Percentiles rank a stretch among this genome's conserved stretches.
Conservation (phyloP, 1,284 basidiomycete genomes). For the Ganoderma resinaceum region DNA sequence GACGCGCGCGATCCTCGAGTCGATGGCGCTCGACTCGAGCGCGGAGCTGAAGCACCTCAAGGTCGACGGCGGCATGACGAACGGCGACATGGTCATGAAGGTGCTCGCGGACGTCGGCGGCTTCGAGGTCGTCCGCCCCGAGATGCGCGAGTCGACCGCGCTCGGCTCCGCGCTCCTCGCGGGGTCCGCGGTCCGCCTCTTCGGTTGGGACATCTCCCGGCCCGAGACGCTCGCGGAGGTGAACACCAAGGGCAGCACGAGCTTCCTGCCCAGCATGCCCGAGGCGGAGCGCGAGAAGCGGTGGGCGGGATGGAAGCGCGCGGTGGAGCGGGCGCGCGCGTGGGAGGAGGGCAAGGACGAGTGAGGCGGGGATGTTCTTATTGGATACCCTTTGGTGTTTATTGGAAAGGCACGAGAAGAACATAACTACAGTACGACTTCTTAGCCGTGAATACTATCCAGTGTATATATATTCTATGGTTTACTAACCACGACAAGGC, state of each 20-base stretch:
- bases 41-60: slow-evolving; percentile 82
- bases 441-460: too few relatives aligned
- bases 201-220: slow-evolving; percentile 92
- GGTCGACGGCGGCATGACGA: slow-evolving; percentile 96
- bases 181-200: slow-evolving; percentile 86
- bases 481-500: too few relatives aligned
- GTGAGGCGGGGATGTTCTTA: neutral
- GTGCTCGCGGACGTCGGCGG: slow-evolving; percentile 94
- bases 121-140: slow-evolving; percentile 89
- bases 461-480: too few relatives aligned
- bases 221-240: slow-evolving; percentile 91
- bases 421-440: too few relatives aligned
- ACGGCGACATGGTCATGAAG: slow-evolving; percentile 90
- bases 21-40: slow-evolving; percentile 88
- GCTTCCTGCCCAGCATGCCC: slow-evolving; percentile 70
- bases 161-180: slow-evolving; percentile 97
- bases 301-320: slow-evolving; percentile 85
- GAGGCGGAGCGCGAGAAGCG: slow-evolving; percentile 64
- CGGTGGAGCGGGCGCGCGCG: slow-evolving; percentile 79
- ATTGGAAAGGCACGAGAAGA: neutral
- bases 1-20: slow-evolving; percentile 93
- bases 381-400: neutral
- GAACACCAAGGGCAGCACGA: slow-evolving; percentile 83
- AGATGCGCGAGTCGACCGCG: slow-evolving; percentile 98
- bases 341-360: slow-evolving; percentile 74